phyloP scores from a whole-genome alignment of 106 monocot genomes.

The Apostasia shenzhenica region DNA sequence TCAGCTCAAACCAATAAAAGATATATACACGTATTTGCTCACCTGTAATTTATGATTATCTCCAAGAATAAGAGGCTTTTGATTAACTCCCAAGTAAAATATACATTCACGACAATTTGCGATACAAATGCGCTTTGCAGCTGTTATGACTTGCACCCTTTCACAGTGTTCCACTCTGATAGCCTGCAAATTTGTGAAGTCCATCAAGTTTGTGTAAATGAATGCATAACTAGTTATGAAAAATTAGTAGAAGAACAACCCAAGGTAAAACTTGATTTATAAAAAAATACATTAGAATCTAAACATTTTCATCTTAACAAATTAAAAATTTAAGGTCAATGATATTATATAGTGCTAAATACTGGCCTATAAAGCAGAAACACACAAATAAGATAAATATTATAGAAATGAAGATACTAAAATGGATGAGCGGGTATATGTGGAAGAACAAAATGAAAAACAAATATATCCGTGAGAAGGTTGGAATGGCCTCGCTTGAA shows the following conservation, averaged over 20 bases:
- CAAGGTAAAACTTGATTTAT: no score
- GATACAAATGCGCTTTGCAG: constrained; percentile 61
- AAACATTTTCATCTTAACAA: neutral
- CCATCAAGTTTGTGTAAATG: neutral
- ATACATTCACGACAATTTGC: constrained; percentile 73
- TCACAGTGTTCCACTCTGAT: constrained; percentile 83
- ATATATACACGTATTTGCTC: neutral
- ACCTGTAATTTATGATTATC: constrained; percentile 77
- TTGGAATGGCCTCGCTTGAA: no score
- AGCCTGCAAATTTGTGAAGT: constrained; percentile 27
- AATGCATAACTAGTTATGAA: neutral
- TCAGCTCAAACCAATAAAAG: neutral
- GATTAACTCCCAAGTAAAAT: constrained; percentile 70
- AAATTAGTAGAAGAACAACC: neutral
- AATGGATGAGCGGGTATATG: no score
- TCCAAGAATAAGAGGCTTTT: constrained; percentile 64
- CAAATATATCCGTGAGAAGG: no score
- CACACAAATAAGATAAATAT: no score
- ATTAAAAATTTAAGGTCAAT: neutral
- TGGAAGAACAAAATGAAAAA: no score
- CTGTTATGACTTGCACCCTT: constrained; percentile 64
- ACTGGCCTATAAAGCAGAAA: no score
- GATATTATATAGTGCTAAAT: no score
- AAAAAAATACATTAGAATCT: no score
- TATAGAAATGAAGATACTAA: no score